phyloP scores from a whole-genome alignment of 1,284 basidiomycete genomes.

The Ceratorhiza oryzae-sativae region DNA sequence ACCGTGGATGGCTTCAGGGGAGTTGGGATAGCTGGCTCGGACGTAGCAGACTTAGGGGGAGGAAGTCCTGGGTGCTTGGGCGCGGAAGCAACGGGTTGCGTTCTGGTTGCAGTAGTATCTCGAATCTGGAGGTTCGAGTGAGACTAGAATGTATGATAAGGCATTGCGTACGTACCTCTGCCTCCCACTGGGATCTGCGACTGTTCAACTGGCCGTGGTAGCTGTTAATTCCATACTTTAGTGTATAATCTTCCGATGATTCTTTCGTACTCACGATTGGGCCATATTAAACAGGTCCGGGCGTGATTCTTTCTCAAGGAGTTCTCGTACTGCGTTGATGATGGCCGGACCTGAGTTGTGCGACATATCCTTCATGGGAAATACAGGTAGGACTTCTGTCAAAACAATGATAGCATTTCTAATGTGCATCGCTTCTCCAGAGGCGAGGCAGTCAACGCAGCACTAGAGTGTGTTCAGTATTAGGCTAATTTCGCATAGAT shows the following conservation, averaged over 20 bases:
- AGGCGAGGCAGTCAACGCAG: constrained; percentile 46
- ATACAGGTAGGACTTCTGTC: constrained; percentile 86
- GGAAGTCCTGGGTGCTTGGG: constrained; percentile 38
- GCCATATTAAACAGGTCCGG: constrained; percentile 66
- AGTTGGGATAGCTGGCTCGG: constrained; percentile 36
- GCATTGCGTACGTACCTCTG: constrained; percentile 24
- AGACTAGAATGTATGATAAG: not conserved
- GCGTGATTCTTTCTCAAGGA: constrained; percentile 76
- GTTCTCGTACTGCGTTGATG: constrained; percentile 68
- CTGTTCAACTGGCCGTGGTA: constrained; percentile 36
- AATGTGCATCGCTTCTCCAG: constrained; percentile 90
- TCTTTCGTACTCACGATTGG: constrained; percentile 61
- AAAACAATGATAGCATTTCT: constrained; percentile 91
- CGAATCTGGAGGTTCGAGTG: constrained; percentile 7
- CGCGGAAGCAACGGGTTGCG: constrained; percentile 40
- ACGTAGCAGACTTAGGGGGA: constrained; percentile 39
- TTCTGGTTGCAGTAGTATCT: constrained; percentile 37
- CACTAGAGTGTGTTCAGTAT: constrained; percentile 42
- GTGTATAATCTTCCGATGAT: not conserved
- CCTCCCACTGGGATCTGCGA: constrained; percentile 32
- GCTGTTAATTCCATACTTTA: not conserved
- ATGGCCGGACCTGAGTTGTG: constrained; percentile 64
- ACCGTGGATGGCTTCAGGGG: not conserved
- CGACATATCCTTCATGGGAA: constrained; percentile 72
- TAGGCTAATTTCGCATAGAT: constrained; percentile 25